Conservation (phyloP, 2,329 filamentous ascomycete species). For the Colletotrichum costaricense region DNA sequence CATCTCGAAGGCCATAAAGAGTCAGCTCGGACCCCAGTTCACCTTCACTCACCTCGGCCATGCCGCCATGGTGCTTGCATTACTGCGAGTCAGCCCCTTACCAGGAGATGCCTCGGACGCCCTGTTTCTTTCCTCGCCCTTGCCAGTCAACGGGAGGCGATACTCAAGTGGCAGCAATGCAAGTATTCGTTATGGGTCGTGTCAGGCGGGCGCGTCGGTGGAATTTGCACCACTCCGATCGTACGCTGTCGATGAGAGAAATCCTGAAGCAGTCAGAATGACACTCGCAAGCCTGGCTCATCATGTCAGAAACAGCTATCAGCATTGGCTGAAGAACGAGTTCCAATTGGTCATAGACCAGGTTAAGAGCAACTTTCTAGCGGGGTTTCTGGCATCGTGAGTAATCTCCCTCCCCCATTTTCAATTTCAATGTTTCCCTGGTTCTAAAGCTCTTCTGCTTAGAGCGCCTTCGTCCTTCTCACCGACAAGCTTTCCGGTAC, state of each 20-base stretch:
- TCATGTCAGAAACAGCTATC: neutral
- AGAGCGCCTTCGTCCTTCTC: too few relatives aligned
- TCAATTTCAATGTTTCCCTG: too few relatives aligned
- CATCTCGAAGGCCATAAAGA: neutral
- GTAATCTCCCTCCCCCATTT: neutral
- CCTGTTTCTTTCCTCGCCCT: neutral
- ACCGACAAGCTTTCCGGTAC: neutral
- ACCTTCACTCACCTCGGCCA: conserved; percentile 1
- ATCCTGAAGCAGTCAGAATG: neutral
- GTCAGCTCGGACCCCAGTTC: neutral
- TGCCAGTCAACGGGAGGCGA: neutral
- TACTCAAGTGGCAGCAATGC: neutral
- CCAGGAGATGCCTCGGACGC: neutral
- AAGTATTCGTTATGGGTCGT: neutral
- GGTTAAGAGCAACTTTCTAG: neutral
- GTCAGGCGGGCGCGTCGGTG: neutral
- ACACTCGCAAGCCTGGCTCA: neutral
- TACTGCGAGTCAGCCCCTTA: neutral
- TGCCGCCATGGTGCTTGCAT: conserved; percentile 1
- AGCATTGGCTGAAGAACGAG: neutral
- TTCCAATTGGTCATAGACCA: neutral
- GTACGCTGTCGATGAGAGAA: neutral
- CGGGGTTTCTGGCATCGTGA: neutral
- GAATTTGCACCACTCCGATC: neutral
- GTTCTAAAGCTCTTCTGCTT: too few relatives aligned